Base-by-base conservation (phyloP, 2,329 filamentous ascomycete species). In the Grosmannia huntii region DNA sequence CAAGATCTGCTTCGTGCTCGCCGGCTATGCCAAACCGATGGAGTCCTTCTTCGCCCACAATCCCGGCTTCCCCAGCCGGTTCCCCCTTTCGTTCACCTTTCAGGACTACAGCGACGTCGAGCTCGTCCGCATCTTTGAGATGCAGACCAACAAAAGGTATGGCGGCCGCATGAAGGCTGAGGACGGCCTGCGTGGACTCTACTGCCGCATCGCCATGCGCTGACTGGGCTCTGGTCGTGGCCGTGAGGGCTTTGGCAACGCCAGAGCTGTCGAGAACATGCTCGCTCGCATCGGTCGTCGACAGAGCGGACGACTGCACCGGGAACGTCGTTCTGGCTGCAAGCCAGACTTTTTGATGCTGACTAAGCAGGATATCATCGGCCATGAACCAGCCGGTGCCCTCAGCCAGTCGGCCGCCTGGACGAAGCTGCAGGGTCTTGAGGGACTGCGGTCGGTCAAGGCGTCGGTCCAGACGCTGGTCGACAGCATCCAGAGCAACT, bases 21-120 rank as follows among this genome's bases (percentile, higher is more conserved):
- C 87, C 0, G 87, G 89, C 0, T 91, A 91, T 68, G 75, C 75
- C 54, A 84, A 83, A 63, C 76, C 87, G 61, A 91, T 92, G 87
- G 86, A 91, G 64, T 76, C 76, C 0, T 89, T 91, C 67, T 90
- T 89, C 53, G 75, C 80, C 0, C 86, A 90, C 68, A 91, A 91
- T 51, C 82, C 82, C 0, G 87, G 88, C 0, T 72, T 91, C 3
- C 74, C 79, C 0, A 88, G 85, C 62, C 81, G 87, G 0, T 84
- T 92, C 44, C 87, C 87, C 0, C 72, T 81, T 12, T 71, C 76
- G 38, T 73, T 91, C 64, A 76, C 80, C 49, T 92, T 91, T 58
- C 71, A 78, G 0, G 87, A 92, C 67, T 91, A 89, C 61, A 72
- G 73, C 0, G 84, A 91, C 53, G 64, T 71, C 0, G 86, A 91